Percentiles rank a stretch among this genome's conserved stretches.
phyloP scores from a whole-genome alignment of 2,329 filamentous ascomycete species.

The Aspergillus transmontanensis region DNA sequence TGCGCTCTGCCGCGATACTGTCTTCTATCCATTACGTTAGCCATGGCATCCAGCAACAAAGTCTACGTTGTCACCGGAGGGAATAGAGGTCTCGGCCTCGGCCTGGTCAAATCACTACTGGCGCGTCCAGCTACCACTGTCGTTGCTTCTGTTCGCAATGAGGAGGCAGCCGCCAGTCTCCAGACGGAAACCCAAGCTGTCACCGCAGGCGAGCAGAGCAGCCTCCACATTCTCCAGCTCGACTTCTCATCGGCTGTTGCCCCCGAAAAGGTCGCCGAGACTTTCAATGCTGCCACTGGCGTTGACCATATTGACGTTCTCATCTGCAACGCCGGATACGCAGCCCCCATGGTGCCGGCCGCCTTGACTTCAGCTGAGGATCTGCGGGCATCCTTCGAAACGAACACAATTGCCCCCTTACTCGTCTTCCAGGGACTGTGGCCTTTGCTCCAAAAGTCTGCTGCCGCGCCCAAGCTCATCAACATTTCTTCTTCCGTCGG shows the following conservation, averaged over 20 bases:
- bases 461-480: constrained; percentile 20
- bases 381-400: constrained; percentile 21
- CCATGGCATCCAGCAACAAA: constrained; percentile 14
- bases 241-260: constrained; percentile 23
- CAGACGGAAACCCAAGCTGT: neutral
- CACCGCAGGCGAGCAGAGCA: constrained; percentile 11
- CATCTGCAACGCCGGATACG: constrained; percentile 39
- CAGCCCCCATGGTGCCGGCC: constrained; percentile 62
- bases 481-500: constrained; percentile 26
- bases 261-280: constrained; percentile 13
- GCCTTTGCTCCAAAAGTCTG: constrained; percentile 19
- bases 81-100: constrained; percentile 32
- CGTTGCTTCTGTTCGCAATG: constrained; percentile 26
- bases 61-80: constrained; percentile 35
- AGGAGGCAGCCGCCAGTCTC: constrained; percentile 13
- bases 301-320: constrained; percentile 32
- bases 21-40: neutral
- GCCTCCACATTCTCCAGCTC: constrained; percentile 21
- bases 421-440: constrained; percentile 26
- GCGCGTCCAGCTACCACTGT: constrained; percentile 24
- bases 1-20: neutral
- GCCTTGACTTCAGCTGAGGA: constrained; percentile 34
- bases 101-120: constrained; percentile 25
- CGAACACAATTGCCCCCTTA: constrained; percentile 40
- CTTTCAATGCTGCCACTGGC: constrained; percentile 11